Base-by-base conservation (phyloP, 371 early-diverging fungal species). In the Mortierella sp. region DNA sequence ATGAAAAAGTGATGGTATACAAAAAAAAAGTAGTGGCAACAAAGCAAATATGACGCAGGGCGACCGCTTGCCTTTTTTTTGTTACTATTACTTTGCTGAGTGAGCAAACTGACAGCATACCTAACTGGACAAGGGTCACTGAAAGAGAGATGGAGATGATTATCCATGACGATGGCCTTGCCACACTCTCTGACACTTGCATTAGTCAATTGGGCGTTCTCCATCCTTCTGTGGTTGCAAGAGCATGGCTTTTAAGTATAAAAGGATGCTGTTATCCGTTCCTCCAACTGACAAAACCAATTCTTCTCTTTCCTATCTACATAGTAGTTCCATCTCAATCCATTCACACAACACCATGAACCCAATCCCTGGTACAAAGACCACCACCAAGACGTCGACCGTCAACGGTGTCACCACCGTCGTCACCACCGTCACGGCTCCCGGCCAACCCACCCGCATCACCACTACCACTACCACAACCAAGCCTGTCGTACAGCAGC, bases 321-420 rank as follows among this genome's bases (percentile, higher is more conserved):
- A 44, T 66, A 44, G 26, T 44, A 66, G 7, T 44, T 66, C 44
- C 29, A 43, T 44, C 40, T 43, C 41, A 22, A 24, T 26, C 19
- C 47, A 26, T 45, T 29, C 47, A 66, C 26, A 24, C 31, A 31
- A 40, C 44, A 37, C 22, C 69, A 80, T 80, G 80, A 73, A 58
- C 68, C 71, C 61, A 34, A 67, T 81, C 63, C 81, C 81, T 24
- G 82, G 82, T n/a, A 77, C 75, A 55, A 71, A 24, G 63, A 83
- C 83, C 53, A 40, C 79, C 66, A 83, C 83, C 34, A 78, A 78
- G 83, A 83, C 83, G 67, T 41, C 72, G 34, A 83, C 83, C n/a
- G 76, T 78, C 40, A 75, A 75, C 47, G 79, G 76, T 39, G 79
- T 83, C 61, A 78, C 79, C 26, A 83, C 83, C 44, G 72, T 75